phyloP scores from a whole-genome alignment of 1,139 yeast genomes.

The Meyerozyma athensensis region DNA sequence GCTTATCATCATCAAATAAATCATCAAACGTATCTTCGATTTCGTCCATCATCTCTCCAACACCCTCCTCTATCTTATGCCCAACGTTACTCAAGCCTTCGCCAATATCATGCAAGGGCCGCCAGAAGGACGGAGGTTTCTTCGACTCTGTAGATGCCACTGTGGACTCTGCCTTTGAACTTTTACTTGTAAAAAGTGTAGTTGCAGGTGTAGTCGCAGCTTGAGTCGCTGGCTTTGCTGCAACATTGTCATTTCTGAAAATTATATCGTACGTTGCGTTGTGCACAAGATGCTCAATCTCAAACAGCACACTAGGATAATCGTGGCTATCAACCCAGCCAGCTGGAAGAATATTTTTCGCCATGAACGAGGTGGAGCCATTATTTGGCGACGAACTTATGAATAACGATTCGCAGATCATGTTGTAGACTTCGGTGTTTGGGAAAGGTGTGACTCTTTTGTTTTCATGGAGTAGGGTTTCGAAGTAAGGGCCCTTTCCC shows the following conservation, averaged over 20 bases:
- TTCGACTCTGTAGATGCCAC: constrained; percentile 2
- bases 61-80: constrained; percentile 27
- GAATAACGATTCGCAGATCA: constrained; percentile 65
- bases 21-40: constrained; percentile 16
- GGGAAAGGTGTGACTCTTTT: constrained; percentile 56
- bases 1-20: constrained; percentile 1
- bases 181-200: neutral
- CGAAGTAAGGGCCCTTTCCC: constrained; percentile 78
- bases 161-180: neutral
- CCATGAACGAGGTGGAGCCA: constrained; percentile 40
- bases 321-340: constrained; percentile 51
- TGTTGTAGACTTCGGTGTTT: constrained; percentile 69
- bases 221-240: no score
- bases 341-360: constrained; percentile 25
- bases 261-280: constrained; percentile 52
- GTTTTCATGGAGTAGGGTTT: constrained; percentile 17
- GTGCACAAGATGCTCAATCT: constrained; percentile 41
- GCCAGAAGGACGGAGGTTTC: neutral
- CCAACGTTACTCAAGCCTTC: constrained; percentile 23
- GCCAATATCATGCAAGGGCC: constrained; percentile 15
- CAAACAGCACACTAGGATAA: constrained; percentile 58
- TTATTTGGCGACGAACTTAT: constrained; percentile 56
- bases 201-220: constrained; percentile 1
- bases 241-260: constrained; percentile 18
- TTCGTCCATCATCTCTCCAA: constrained; percentile 19